A percentile compares a stretch with the other conserved stretches of the same genome.
phyloP scores from a whole-genome alignment of 176 grass and related monocot genomes.

The Ensete ventricosum region DNA sequence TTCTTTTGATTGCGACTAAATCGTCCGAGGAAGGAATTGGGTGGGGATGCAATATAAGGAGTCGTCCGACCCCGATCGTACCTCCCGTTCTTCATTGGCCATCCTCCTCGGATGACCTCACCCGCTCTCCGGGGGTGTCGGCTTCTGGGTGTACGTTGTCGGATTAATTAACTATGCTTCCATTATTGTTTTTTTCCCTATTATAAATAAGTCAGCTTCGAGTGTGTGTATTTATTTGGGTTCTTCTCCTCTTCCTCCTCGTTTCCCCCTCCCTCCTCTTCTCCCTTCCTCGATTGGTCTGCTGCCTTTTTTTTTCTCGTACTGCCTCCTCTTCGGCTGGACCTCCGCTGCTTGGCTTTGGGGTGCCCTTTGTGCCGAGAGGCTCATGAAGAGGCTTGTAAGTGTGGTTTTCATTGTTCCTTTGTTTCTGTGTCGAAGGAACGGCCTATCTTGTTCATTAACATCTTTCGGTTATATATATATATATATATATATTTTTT shows the following conservation, averaged over 20 bases:
- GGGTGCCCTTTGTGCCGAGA: neutral
- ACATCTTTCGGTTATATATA: neutral
- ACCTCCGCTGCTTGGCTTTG: neutral
- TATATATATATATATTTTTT: too few species aligned
- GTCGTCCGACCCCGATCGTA: neutral
- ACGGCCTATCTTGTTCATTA: slow-evolving; percentile 5
- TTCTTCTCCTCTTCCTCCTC: slow-evolving; percentile 8
- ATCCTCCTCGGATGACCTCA: neutral
- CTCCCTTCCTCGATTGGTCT: slow-evolving; percentile 7
- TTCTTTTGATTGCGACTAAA: neutral
- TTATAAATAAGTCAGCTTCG: slow-evolving; percentile 1
- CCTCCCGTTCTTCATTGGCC: neutral
- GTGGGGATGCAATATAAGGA: neutral
- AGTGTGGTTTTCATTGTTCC: slow-evolving; percentile 41
- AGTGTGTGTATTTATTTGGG: neutral
- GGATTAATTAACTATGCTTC: neutral
- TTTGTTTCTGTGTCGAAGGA: neutral
- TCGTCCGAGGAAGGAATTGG: neutral
- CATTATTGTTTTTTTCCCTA: slow-evolving; percentile 1
- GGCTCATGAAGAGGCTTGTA: slow-evolving; percentile 78
- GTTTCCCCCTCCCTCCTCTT: neutral
- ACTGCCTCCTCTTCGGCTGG: neutral
- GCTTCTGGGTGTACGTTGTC: neutral
- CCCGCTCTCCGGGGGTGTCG: neutral
- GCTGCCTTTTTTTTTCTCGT: slow-evolving; percentile 3